These are phyloP conservation scores for Penicillium sclerotigenum DNA, from an alignment of 2,329 filamentous ascomycete genomes.

Conservation along the genomic window DNA sequence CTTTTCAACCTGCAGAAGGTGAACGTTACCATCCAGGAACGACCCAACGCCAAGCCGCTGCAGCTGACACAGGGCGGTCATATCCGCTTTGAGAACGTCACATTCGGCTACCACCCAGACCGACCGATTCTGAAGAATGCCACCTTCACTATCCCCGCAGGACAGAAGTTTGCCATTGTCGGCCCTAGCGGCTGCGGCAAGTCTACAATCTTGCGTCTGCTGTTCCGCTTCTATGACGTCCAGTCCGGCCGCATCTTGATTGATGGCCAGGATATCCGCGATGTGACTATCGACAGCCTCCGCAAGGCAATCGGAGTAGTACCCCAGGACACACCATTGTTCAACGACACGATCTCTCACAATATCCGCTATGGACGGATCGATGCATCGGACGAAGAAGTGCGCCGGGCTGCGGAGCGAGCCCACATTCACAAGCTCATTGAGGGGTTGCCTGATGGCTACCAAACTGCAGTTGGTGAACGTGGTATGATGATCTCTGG, in stretches of 20 bases:
- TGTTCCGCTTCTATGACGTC: conserved; percentile 94
- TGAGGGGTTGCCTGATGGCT: conserved; percentile 76
- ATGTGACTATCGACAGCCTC: conserved; percentile 77
- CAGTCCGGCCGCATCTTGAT: conserved; percentile 82
- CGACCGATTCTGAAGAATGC: conserved; percentile 83
- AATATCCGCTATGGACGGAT: conserved; percentile 93
- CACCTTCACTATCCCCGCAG: conserved; percentile 84
- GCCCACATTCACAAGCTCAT: conserved; percentile 85
- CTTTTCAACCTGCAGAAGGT: conserved; percentile 97
- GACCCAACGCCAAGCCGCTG: conserved; percentile 69
- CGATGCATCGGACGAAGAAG: conserved; percentile 67
- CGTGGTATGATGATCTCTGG: conserved; percentile 95
- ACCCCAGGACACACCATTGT: conserved; percentile 92
- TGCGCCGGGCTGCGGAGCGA: conserved; percentile 73
- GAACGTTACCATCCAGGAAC: conserved; percentile 80
- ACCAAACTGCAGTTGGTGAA: conserved; percentile 87
- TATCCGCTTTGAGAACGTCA: conserved; percentile 92
- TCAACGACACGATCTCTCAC: conserved; percentile 93
- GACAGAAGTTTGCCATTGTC: conserved; percentile 93
- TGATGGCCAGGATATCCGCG: conserved; percentile 86
- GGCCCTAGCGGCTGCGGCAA: conserved; percentile 96
- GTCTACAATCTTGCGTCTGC: conserved; percentile 81
- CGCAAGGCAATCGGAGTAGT: conserved; percentile 88
- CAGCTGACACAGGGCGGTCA: conserved; percentile 73
- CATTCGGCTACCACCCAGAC: conserved; percentile 85